Conservation (phyloP, 225 moss, liverwort and hornwort genomes). For the Bryoerythrophyllum caledonicum region DNA sequence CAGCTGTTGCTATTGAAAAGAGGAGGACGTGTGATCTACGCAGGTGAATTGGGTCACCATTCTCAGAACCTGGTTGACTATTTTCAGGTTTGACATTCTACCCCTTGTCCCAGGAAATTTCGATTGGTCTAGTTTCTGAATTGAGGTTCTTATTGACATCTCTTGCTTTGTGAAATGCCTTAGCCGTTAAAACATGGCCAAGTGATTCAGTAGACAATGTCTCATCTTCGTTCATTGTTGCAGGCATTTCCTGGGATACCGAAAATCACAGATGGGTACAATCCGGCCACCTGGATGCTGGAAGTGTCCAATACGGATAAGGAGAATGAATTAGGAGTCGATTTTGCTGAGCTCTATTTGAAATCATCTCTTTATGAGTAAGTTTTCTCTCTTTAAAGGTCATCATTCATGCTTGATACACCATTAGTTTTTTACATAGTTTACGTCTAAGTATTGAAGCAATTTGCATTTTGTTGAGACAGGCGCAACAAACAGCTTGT, state of each 20-base stretch:
- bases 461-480: background rate
- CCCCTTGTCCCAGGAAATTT: background rate
- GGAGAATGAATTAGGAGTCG: slow-evolving; percentile 34
- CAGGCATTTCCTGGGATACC: slow-evolving; percentile 39
- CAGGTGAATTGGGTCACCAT: slow-evolving; percentile 37
- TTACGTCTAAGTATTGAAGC: background rate
- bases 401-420: background rate
- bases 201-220: background rate
- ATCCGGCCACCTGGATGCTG: slow-evolving; percentile 48
- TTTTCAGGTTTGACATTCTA: slow-evolving; percentile 34
- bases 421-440: too few relatives aligned
- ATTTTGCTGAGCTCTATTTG: slow-evolving; percentile 33
- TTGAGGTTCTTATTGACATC: background rate
- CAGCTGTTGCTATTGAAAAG: slow-evolving; percentile 45
- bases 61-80: slow-evolving; percentile 41
- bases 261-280: slow-evolving; percentile 40
- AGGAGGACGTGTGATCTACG: slow-evolving; percentile 48
- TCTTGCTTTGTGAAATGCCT: background rate
- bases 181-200: background rate
- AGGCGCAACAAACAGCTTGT: slow-evolving; percentile 44
- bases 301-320: slow-evolving; percentile 32
- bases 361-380: slow-evolving; percentile 30
- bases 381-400: slow-evolving; percentile 1
- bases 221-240: background rate
- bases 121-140: background rate